phyloP scores from a whole-genome alignment of 805 yeast species.

The Saccharomycopsis vini region DNA sequence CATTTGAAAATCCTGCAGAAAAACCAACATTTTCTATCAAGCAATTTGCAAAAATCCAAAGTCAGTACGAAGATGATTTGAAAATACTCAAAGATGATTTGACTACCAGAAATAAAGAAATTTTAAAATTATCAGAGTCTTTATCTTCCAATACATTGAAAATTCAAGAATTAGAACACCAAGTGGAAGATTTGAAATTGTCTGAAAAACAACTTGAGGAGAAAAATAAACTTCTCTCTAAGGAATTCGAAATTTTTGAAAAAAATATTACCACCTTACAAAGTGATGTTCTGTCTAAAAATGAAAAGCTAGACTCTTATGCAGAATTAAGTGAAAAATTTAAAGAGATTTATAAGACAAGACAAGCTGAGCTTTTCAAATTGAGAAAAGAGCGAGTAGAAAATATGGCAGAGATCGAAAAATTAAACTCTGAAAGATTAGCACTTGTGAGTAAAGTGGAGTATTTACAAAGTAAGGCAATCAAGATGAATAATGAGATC shows the following conservation, averaged over 20 bases:
- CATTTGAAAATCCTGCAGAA: constrained; percentile 11
- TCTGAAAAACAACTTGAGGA: constrained; percentile 19
- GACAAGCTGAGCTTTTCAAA: constrained; percentile 13
- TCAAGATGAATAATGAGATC: constrained; percentile 9
- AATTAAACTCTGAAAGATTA: constrained; percentile 11
- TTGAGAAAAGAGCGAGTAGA: constrained; percentile 6
- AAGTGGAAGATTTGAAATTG: constrained; percentile 10
- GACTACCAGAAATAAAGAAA: constrained; percentile 14
- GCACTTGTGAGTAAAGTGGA: constrained; percentile 7
- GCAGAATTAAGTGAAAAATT: constrained; percentile 16
- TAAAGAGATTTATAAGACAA: constrained; percentile 19
- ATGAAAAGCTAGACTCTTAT: constrained; percentile 14
- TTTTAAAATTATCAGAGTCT: constrained; percentile 9
- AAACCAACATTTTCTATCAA: constrained; percentile 18
- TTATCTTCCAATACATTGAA: constrained; percentile 8
- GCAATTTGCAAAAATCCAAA: constrained; percentile 22
- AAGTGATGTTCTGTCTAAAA: constrained; percentile 8
- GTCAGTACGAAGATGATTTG: constrained; percentile 17
- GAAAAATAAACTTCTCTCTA: constrained; percentile 18
- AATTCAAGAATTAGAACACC: constrained; percentile 5
- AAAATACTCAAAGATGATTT: constrained; percentile 15
- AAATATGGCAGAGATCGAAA: constrained; percentile 9
- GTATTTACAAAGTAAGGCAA: constrained; percentile 10
- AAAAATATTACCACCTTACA: constrained; percentile 9
- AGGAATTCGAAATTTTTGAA: constrained; percentile 21